These are phyloP conservation scores for Heterobasidion occidentale DNA, from an alignment of 1,284 basidiomycete species.

Conservation along the genomic window DNA sequence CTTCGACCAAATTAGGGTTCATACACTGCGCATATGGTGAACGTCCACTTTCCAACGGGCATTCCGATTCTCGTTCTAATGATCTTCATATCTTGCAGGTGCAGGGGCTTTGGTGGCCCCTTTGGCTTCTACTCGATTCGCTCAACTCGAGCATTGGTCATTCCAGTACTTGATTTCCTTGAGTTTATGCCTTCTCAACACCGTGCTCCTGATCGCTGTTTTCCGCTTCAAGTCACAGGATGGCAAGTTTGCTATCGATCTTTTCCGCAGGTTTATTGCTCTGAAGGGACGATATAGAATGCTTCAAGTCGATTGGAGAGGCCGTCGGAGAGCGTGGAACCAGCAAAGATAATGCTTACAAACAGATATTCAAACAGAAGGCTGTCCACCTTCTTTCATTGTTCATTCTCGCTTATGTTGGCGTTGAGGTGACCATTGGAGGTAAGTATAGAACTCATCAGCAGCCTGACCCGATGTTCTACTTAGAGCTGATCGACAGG, in stretches of 20 bases:
- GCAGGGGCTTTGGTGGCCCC: constrained; percentile 53
- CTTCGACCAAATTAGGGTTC: constrained; percentile 47
- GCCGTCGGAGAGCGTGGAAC: constrained; percentile 11
- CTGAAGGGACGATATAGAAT: constrained; percentile 12
- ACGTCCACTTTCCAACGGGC: background rate
- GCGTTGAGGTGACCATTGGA: constrained; percentile 39
- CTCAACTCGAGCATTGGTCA: constrained; percentile 42
- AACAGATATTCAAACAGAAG: constrained; percentile 28
- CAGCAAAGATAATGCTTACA: constrained; percentile 13
- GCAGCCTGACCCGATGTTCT: constrained; percentile 18
- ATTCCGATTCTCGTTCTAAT: background rate
- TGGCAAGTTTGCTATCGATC: background rate
- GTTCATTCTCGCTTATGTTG: constrained; percentile 39
- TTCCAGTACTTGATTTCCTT: constrained; percentile 59
- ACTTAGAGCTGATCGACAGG: background rate
- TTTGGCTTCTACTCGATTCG: constrained; percentile 54
- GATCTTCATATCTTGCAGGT: constrained; percentile 25
- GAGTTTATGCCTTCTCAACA: constrained; percentile 41
- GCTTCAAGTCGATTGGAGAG: constrained; percentile 23
- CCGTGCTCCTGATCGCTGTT: constrained; percentile 30
- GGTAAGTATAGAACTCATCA: constrained; percentile 24
- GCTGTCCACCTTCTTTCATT: constrained; percentile 33
- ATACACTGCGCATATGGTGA: constrained; percentile 39
- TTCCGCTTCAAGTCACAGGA: constrained; percentile 44
- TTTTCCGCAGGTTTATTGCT: background rate